phyloP scores from a whole-genome alignment of 768 basidiomycete species.

The Boletus patriciae region DNA sequence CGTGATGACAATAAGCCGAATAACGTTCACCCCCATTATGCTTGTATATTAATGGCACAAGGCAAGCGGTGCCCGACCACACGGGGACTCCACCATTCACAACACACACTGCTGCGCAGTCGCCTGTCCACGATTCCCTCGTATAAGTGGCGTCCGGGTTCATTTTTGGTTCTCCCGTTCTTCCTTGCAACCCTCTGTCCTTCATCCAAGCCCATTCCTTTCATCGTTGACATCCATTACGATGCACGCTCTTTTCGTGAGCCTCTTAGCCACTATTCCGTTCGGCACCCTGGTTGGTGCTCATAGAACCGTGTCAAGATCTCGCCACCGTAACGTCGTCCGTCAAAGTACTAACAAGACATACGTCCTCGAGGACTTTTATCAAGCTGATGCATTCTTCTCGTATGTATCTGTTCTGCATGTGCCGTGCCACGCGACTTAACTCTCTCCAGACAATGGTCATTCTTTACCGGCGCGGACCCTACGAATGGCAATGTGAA shows the following conservation, averaged over 20 bases:
- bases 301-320: conserved; percentile 22
- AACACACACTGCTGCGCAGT: conserved; percentile 2
- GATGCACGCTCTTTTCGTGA: conserved; percentile 36
- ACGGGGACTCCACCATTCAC: neutral
- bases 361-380: conserved; percentile 41
- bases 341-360: conserved; percentile 26
- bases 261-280: conserved; percentile 33
- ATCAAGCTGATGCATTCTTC: conserved; percentile 57
- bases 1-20: conserved; percentile 10
- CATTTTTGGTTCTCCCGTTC: neutral
- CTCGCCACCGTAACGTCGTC: conserved; percentile 31
- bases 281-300: conserved; percentile 41
- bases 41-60: conserved; percentile 18
- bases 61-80: conserved; percentile 9
- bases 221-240: conserved; percentile 7
- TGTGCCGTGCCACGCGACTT: neutral
- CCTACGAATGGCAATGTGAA: conserved; percentile 72
- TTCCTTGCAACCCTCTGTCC: neutral
- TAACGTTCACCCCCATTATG: conserved; percentile 3
- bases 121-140: neutral
- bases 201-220: conserved; percentile 9
- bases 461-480: conserved; percentile 62
- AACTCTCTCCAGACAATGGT: conserved; percentile 52
- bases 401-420: conserved; percentile 41
- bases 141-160: conserved; percentile 1